Percentiles rank a stretch among this genome's conserved stretches.
Conservation (phyloP, 176 grass and related monocot genomes). For the Melocanna baccifera region DNA sequence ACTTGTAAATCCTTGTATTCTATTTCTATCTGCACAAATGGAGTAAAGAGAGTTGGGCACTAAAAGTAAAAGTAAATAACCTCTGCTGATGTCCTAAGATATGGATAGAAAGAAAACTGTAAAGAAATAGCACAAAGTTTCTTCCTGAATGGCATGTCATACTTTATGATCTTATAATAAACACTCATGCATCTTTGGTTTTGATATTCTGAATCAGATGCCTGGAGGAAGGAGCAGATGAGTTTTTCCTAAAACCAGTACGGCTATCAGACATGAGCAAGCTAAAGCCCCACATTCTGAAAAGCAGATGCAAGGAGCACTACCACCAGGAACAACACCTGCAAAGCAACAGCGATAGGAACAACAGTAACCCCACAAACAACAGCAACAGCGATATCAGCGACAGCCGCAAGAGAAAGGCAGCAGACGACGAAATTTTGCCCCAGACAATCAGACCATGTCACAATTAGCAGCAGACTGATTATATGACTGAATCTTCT, state of each 20-base stretch:
- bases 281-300: slow-evolving; percentile 82
- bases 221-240: slow-evolving; percentile 92
- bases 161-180: not conserved
- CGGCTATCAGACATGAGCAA: slow-evolving; percentile 82
- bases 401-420: slow-evolving; percentile 67
- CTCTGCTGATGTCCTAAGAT: slow-evolving; percentile 14
- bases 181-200: not conserved
- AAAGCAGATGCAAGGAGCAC: slow-evolving; percentile 64
- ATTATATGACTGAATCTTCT: not conserved
- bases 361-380: slow-evolving; percentile 5
- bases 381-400: slow-evolving; percentile 27
- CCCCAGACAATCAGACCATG: slow-evolving; percentile 55
- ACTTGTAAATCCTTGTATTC: slow-evolving; percentile 15
- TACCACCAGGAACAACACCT: slow-evolving; percentile 40
- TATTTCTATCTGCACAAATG: not conserved
- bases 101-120: not conserved
- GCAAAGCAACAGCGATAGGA: slow-evolving; percentile 39
- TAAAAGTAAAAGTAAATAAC: slow-evolving; percentile 12
- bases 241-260: slow-evolving; percentile 92
- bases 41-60: not conserved
- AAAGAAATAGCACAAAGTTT: not conserved
- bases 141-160: not conserved
- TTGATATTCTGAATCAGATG: slow-evolving; percentile 56
- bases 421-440: slow-evolving; percentile 44
- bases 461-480: slow-evolving; percentile 36